Conservation (phyloP, 1,139 yeast species). For the Lodderomyces orthopsilosis region DNA sequence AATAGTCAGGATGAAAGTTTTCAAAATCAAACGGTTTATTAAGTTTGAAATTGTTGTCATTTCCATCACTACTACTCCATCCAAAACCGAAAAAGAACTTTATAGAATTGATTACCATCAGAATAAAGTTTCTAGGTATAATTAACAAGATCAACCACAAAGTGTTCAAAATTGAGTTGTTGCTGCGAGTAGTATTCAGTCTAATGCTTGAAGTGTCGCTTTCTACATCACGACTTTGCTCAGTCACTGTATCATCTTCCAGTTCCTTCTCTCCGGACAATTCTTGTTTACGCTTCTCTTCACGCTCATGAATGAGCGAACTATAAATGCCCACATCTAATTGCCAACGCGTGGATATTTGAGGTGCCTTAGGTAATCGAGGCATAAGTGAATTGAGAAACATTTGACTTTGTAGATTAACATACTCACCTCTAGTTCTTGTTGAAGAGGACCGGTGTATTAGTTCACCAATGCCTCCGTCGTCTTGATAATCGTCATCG, state of each 20-base stretch:
- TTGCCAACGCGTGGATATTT: slow-evolving; percentile 41
- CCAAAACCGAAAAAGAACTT: slow-evolving; percentile 30
- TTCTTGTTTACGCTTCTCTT: slow-evolving; percentile 7
- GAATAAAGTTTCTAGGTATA: slow-evolving; percentile 43
- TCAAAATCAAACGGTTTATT: slow-evolving; percentile 27
- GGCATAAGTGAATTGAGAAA: slow-evolving; percentile 37
- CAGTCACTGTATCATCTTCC: slow-evolving; percentile 4
- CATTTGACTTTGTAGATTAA: slow-evolving; percentile 35
- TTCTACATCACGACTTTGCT: slow-evolving; percentile 8
- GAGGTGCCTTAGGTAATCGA: slow-evolving; percentile 42
- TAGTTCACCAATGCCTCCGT: slow-evolving; percentile 7
- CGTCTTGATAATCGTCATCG: slow-evolving; percentile 3
- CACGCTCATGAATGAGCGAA: slow-evolving; percentile 22
- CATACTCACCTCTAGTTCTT: slow-evolving; percentile 12
- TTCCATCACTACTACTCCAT: slow-evolving; percentile 4
- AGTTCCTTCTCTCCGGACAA: slow-evolving; percentile 1
- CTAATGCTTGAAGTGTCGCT: slow-evolving; percentile 3
- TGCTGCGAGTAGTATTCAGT: neutral
- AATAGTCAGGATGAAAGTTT: slow-evolving; percentile 17
- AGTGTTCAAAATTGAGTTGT: slow-evolving; percentile 19
- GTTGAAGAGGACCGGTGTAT: slow-evolving; percentile 10
- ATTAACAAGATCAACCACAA: slow-evolving; percentile 45
- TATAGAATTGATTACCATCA: slow-evolving; percentile 33
- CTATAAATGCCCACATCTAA: slow-evolving; percentile 46
- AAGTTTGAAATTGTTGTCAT: slow-evolving; percentile 15